A percentile compares a stretch with the other conserved stretches of the same genome.
Evolutionary conservation across 164 flowering plant genomes (phyloP).

Genomic region (Cinnamomum micranthum): DNA sequence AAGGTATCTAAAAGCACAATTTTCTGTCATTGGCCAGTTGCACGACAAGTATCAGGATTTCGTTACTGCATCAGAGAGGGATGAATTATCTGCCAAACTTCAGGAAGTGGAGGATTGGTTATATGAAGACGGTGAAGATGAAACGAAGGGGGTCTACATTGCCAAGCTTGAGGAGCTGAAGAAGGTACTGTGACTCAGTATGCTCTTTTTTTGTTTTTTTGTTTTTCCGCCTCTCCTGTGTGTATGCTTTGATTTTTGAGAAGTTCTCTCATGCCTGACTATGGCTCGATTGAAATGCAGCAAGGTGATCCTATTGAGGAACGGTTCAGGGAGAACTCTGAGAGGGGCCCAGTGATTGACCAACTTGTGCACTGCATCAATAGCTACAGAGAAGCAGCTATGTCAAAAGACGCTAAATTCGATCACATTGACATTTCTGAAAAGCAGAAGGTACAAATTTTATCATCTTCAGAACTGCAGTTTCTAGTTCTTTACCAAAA

Average conservation of each 20-base stretch:
- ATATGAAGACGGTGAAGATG: constrained; percentile 98
- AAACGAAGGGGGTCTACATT: constrained; percentile 91
- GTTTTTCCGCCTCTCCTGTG: not conserved
- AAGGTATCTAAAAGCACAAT: not conserved
- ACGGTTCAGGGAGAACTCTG: constrained; percentile 68
- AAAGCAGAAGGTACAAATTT: constrained; percentile 68
- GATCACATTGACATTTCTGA: constrained; percentile 88
- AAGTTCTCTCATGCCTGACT: not conserved
- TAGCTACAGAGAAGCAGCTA: constrained; percentile 89
- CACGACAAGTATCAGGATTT: constrained; percentile 79
- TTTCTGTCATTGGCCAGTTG: constrained; percentile 42
- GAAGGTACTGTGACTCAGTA: constrained; percentile 39
- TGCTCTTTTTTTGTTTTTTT: not conserved
- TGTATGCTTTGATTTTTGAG: not conserved
- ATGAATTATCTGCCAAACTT: constrained; percentile 52
- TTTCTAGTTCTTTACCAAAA: not conserved
- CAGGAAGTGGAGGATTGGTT: constrained; percentile 94
- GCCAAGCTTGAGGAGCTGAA: constrained; percentile 97
- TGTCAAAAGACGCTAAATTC: constrained; percentile 75
- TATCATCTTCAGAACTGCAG: not conserved
- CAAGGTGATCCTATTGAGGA: constrained; percentile 92
- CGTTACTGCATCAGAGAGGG: constrained; percentile 62
- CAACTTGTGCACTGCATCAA: constrained; percentile 71
- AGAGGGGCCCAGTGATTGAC: constrained; percentile 67
- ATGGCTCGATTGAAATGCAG: constrained; percentile 31